Conservation (phyloP, 148 eudicot species). For the Gaultheria prostrata region DNA sequence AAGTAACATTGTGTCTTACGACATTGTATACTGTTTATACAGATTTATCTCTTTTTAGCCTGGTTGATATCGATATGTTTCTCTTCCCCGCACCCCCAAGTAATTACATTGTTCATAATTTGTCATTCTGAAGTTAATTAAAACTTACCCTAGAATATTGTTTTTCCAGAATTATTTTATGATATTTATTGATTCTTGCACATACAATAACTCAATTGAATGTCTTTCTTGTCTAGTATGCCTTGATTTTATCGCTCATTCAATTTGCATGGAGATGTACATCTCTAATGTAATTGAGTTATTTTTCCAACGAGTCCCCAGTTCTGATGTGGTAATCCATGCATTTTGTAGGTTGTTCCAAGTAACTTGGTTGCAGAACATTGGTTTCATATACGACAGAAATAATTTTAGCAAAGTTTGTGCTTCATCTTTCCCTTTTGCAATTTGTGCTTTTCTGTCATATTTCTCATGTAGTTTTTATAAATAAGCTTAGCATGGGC, state of each 20-base stretch:
- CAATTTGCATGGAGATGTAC: background rate
- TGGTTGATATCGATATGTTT: background rate
- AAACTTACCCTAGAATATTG: background rate
- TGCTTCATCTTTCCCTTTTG: conserved; percentile 31
- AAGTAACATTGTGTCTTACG: background rate
- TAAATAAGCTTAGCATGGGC: conserved; percentile 2
- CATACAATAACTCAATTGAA: background rate
- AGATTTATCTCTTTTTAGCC: background rate
- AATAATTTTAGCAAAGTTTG: conserved; percentile 73
- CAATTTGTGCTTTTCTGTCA: background rate
- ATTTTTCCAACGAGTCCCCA: background rate
- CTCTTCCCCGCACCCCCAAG: background rate
- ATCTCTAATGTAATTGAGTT: background rate
- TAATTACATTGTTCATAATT: background rate
- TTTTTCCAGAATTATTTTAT: background rate
- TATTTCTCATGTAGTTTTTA: background rate
- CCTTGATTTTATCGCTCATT: background rate
- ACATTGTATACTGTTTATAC: background rate
- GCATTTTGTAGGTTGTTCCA: conserved; percentile 90
- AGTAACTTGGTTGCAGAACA: conserved; percentile 78
- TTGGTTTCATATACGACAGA: conserved; percentile 87
- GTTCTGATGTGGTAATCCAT: conserved; percentile 39
- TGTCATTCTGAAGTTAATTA: background rate
- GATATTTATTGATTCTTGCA: background rate
- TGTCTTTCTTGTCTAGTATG: background rate